A percentile compares a stretch with the other conserved stretches of the same genome.
These are phyloP conservation scores for Cystobasidium ongulense DNA, from an alignment of 768 basidiomycete genomes.

Conservation along the genomic window DNA sequence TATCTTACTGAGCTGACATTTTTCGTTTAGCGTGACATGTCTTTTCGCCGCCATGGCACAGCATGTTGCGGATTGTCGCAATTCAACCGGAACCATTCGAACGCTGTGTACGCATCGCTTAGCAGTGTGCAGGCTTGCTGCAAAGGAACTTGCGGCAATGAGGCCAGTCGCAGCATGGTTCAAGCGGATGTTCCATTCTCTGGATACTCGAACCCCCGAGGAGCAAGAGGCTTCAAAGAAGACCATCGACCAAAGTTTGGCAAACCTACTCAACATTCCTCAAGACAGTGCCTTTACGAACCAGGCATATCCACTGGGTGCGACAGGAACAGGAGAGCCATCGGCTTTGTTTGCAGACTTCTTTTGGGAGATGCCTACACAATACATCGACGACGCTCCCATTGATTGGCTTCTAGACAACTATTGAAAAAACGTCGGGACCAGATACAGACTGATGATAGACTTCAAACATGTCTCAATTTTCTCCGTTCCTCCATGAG, in stretches of 20 bases:
- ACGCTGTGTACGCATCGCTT: neutral
- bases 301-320: neutral
- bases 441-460: no score
- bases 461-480: neutral
- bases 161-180: neutral
- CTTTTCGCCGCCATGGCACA: neutral
- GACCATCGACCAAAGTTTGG: neutral
- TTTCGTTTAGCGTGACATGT: neutral
- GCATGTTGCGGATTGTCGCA: neutral
- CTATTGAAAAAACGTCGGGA: neutral
- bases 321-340: neutral
- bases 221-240: neutral
- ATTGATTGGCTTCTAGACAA: constrained; percentile 5
- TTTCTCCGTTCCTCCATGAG: neutral
- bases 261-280: neutral
- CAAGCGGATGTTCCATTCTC: neutral
- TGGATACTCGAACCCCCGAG: neutral
- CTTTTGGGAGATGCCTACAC: neutral
- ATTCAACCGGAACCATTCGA: neutral
- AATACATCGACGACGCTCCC: neutral
- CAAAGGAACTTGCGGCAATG: neutral
- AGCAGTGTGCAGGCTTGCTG: neutral
- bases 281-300: neutral
- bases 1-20: neutral
- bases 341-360: constrained; percentile 3